These are phyloP conservation scores for Aspergillus funiculosus DNA, from an alignment of 495 filamentous ascomycete species.

Conservation along the genomic window DNA sequence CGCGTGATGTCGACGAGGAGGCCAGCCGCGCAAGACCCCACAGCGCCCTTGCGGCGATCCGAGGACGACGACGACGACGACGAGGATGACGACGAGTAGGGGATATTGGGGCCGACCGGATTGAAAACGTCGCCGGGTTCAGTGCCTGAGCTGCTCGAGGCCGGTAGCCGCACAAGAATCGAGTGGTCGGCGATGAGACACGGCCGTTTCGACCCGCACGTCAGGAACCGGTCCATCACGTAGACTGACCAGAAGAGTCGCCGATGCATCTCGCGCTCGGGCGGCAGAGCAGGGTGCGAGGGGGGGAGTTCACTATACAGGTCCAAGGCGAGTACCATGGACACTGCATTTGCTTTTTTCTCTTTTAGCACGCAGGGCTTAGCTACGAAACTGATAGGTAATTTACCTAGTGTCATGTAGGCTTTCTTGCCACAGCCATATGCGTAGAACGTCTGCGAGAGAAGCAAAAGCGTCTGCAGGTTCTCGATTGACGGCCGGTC, in stretches of 20 bases:
- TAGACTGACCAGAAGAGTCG: slow-evolving; percentile 82
- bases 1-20: slow-evolving; percentile 78
- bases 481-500: slow-evolving; percentile 74
- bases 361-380: background rate
- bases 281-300: slow-evolving; percentile 47
- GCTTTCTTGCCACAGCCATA: slow-evolving; percentile 76
- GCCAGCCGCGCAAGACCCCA: slow-evolving; percentile 64
- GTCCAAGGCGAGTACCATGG: slow-evolving; percentile 74
- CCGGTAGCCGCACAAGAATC: slow-evolving; percentile 65
- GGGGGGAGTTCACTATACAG: slow-evolving; percentile 64
- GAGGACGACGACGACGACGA: too few relatives aligned
- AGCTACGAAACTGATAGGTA: background rate
- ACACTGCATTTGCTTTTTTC: slow-evolving; percentile 64
- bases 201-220: slow-evolving; percentile 71
- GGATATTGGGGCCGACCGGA: slow-evolving; percentile 59
- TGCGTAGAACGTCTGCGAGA: slow-evolving; percentile 68
- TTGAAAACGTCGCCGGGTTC: slow-evolving; percentile 69
- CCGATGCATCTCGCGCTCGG: slow-evolving; percentile 67
- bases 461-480: slow-evolving; percentile 68
- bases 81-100: too few relatives aligned
- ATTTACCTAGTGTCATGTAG: slow-evolving; percentile 74
- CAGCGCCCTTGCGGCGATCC: slow-evolving; percentile 60
- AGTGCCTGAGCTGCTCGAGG: slow-evolving; percentile 46
- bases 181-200: slow-evolving; percentile 70
- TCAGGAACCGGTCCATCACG: slow-evolving; percentile 71